Percentiles rank a stretch among this genome's conserved stretches.
Conservation (phyloP, 441 rosid species). For the Populus hybrid region DNA sequence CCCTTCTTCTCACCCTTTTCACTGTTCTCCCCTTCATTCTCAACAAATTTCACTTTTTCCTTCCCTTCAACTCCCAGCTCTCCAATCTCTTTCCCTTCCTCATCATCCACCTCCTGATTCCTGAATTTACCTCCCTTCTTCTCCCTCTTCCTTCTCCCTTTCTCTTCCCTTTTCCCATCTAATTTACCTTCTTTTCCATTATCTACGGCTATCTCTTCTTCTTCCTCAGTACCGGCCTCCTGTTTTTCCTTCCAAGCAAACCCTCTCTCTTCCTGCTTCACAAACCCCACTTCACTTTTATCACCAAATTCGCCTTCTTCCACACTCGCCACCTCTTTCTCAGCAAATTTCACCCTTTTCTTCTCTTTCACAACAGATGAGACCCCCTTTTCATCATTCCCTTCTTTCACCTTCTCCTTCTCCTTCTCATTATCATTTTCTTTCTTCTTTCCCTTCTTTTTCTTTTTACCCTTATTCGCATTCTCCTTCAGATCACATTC, state of each 20-base stretch:
- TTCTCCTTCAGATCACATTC: background rate
- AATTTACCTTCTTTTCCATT: background rate
- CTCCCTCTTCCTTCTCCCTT: background rate
- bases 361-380: background rate
- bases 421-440: background rate
- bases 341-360: background rate
- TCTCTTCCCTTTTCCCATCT: background rate
- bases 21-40: background rate
- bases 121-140: too few relatives aligned
- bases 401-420: background rate
- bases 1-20: slow-evolving; percentile 5
- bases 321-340: background rate
- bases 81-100: too few relatives aligned
- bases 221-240: background rate
- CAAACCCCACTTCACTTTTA: background rate
- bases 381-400: background rate
- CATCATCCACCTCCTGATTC: too few relatives aligned
- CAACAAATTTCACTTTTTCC: background rate
- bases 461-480: background rate
- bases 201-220: background rate
- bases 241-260: background rate
- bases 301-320: background rate
- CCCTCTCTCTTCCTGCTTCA: background rate
- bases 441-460: background rate
- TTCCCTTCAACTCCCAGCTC: too few relatives aligned